Percentiles rank a stretch among this genome's conserved stretches.
These are phyloP conservation scores for Ophiognomonia clavigignenti-juglandacearum DNA, from an alignment of 2,329 filamentous ascomycete species.

Conservation along the genomic window DNA sequence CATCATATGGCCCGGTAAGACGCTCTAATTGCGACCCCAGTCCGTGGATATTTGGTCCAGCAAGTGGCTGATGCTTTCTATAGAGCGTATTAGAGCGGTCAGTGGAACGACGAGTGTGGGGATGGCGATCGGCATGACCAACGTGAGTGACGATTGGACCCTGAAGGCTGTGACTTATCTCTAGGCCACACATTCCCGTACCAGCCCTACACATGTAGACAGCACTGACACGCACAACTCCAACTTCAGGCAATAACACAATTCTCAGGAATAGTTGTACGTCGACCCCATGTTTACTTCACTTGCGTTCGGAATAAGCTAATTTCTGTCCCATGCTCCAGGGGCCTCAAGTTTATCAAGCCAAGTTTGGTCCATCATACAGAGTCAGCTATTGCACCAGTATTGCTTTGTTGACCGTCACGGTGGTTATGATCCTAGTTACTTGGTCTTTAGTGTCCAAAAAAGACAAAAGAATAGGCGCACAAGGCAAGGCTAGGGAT, in stretches of 20 bases:
- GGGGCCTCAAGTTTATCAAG: conserved; percentile 34
- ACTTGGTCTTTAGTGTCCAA: conserved; percentile 20
- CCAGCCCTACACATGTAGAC: too few relatives aligned
- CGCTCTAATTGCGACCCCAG: too few relatives aligned
- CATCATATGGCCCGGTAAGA: conserved; percentile 32
- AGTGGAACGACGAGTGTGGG: conserved; percentile 33
- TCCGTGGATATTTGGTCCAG: background rate
- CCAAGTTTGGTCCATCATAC: conserved; percentile 34
- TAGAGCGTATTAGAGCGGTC: conserved; percentile 32
- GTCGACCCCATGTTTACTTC: background rate
- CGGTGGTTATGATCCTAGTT: conserved; percentile 19
- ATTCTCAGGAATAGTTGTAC: conserved; percentile 32
- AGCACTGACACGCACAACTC: too few relatives aligned
- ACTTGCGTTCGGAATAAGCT: background rate
- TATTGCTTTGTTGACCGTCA: conserved; percentile 27
- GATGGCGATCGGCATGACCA: conserved; percentile 32
- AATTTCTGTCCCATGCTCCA: background rate
- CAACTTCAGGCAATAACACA: conserved; percentile 22
- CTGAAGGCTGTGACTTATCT: too few relatives aligned
- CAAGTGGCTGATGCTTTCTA: background rate
- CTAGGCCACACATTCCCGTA: too few relatives aligned
- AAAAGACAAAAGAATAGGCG: background rate
- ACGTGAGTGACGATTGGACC: conserved; percentile 22
- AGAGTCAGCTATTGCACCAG: conserved; percentile 30
- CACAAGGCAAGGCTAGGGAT: background rate